Percentiles rank a stretch among this genome's conserved stretches.
Evolutionary conservation across 208 protist genomes (phyloP).

Genomic region (Leishmania arabica): DNA sequence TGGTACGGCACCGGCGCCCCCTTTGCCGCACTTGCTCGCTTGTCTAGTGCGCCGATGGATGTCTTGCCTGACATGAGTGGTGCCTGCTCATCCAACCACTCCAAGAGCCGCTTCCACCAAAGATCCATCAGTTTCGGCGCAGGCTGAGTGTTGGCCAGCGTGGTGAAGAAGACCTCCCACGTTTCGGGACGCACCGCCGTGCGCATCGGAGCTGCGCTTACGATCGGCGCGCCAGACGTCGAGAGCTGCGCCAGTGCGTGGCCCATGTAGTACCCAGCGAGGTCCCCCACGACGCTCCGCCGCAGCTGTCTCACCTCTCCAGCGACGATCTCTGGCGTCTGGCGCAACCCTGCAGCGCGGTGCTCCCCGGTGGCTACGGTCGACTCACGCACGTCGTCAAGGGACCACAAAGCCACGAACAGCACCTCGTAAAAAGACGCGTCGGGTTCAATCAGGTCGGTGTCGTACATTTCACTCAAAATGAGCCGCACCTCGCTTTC

Average conservation of each 20-base stretch:
- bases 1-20: slow-evolving; percentile 51
- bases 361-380: not conserved
- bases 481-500: slow-evolving; percentile 48
- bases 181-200: slow-evolving; percentile 29
- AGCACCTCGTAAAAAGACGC: slow-evolving; percentile 49
- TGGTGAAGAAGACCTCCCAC: slow-evolving; percentile 65
- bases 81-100: slow-evolving; percentile 22
- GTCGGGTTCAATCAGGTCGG: slow-evolving; percentile 58
- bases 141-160: slow-evolving; percentile 50
- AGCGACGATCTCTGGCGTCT: slow-evolving; percentile 17
- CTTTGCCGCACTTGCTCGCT: not conserved
- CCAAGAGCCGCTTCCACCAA: slow-evolving; percentile 67
- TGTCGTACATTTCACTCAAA: slow-evolving; percentile 48
- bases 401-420: slow-evolving; percentile 26
- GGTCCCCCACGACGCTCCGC: slow-evolving; percentile 44
- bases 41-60: slow-evolving; percentile 14
- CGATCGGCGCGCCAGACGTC: not conserved
- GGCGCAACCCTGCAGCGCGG: not conserved
- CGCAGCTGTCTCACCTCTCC: slow-evolving; percentile 29
- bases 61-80: not conserved
- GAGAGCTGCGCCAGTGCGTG: slow-evolving; percentile 41
- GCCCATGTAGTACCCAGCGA: slow-evolving; percentile 75
- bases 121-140: slow-evolving; percentile 80
- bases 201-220: not conserved
- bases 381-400: slow-evolving; percentile 2